Evolutionary conservation across 2,329 filamentous ascomycete species (phyloP).

Genomic region (Teratosphaeria epicoccoides): DNA sequence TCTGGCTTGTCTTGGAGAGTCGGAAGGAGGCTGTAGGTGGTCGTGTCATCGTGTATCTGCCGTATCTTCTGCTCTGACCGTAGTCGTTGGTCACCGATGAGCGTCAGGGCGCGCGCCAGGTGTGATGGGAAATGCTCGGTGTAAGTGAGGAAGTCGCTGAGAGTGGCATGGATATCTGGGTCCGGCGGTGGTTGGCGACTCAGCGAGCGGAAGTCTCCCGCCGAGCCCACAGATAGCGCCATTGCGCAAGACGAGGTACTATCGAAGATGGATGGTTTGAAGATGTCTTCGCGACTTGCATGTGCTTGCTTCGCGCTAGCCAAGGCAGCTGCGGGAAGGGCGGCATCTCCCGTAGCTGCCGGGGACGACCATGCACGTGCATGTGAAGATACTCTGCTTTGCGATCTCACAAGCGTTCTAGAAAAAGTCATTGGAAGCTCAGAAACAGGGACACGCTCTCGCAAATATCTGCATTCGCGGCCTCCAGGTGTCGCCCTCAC

Average conservation of each 20-base stretch:
- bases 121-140: conserved; percentile 59
- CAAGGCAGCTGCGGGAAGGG: neutral
- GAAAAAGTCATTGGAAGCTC: too few species aligned
- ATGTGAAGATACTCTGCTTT: too few species aligned
- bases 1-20: conserved; percentile 41
- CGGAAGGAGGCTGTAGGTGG: conserved; percentile 41
- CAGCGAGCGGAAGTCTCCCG: conserved; percentile 21
- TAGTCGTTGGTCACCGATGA: conserved; percentile 45
- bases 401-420: too few species aligned
- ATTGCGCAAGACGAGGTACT: neutral
- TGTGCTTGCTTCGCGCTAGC: neutral
- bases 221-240: conserved; percentile 10
- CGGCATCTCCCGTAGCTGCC: too few species aligned
- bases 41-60: conserved; percentile 38
- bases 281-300: neutral
- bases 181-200: conserved; percentile 32
- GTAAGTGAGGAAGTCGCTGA: conserved; percentile 59
- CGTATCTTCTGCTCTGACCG: conserved; percentile 34
- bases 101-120: conserved; percentile 50
- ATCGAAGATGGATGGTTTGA: neutral
- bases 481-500: too few species aligned
- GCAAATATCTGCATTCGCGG: too few species aligned
- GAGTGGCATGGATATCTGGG: conserved; percentile 54
- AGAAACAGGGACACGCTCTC: too few species aligned
- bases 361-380: too few species aligned